A percentile compares a stretch with the other conserved stretches of the same genome.
phyloP scores from a whole-genome alignment of 2,329 filamentous ascomycete species.

The Colletotrichum musae region DNA sequence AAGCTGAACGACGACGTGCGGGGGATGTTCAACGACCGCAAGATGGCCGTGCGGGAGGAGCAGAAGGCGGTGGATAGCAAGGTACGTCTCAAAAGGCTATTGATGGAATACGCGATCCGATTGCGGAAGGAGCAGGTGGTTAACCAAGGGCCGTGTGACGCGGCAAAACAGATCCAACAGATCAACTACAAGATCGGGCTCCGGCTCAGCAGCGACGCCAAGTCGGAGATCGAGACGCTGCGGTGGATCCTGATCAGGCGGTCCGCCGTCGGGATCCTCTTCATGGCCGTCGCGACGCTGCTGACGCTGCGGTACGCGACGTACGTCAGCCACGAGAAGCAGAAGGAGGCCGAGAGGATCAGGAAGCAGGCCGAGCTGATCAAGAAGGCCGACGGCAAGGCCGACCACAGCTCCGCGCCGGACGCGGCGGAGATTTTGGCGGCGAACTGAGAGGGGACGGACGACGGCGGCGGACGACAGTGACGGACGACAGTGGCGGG shows the following conservation, averaged over 20 bases:
- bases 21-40: conserved; percentile 95
- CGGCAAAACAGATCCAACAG: conserved; percentile 79
- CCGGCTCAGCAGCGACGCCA: conserved; percentile 87
- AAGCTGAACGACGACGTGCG: conserved; percentile 92
- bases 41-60: conserved; percentile 91
- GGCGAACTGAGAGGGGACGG: conserved; percentile 60
- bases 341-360: conserved; percentile 61
- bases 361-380: conserved; percentile 60
- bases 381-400: conserved; percentile 60
- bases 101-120: too few relatives aligned
- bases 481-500: too few relatives aligned
- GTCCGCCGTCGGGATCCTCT: conserved; percentile 75
- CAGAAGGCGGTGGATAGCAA: conserved; percentile 87
- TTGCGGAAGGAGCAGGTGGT: too few relatives aligned
- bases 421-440: conserved; percentile 72
- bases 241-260: conserved; percentile 85
- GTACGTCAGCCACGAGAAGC: conserved; percentile 66
- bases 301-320: conserved; percentile 73
- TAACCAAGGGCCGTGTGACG: conserved; percentile 28
- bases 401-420: conserved; percentile 61
- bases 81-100: conserved; percentile 60
- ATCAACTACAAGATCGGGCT: conserved; percentile 98
- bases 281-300: conserved; percentile 75
- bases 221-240: conserved; percentile 91
- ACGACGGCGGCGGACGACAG: too few relatives aligned